These are phyloP conservation scores for Mallotus repandus DNA, from an alignment of 441 rosid species.

Conservation along the genomic window DNA sequence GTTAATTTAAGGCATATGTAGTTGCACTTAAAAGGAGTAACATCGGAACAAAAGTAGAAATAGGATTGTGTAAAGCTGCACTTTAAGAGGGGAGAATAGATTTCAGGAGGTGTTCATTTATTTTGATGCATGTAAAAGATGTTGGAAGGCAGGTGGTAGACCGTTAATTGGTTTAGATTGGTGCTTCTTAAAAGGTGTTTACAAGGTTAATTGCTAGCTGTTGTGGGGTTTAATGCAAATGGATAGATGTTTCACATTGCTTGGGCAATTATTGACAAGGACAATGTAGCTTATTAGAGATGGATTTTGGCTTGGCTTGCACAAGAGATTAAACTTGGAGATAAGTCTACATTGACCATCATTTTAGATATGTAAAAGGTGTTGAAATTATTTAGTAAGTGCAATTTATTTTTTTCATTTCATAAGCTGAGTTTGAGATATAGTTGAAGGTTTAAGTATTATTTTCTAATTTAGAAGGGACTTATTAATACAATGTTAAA, in stretches of 20 bases:
- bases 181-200: neutral
- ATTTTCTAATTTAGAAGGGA: too few species aligned
- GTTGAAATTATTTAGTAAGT: too few species aligned
- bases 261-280: too few species aligned
- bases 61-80: neutral
- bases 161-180: neutral
- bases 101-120: neutral
- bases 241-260: neutral
- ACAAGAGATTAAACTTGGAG: neutral
- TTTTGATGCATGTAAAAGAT: too few species aligned
- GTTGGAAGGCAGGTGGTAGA: neutral
- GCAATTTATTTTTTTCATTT: too few species aligned
- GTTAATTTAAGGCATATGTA: neutral
- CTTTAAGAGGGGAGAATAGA: neutral
- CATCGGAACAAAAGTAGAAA: neutral
- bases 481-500: too few species aligned
- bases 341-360: neutral
- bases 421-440: too few species aligned
- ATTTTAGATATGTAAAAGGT: neutral
- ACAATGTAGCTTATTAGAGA: neutral
- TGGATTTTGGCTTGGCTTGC: neutral
- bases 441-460: too few species aligned
- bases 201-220: neutral
- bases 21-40: neutral
- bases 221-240: neutral